Base-by-base conservation (phyloP, 140 eudicot genomes). In the Cichorium intybus region DNA sequence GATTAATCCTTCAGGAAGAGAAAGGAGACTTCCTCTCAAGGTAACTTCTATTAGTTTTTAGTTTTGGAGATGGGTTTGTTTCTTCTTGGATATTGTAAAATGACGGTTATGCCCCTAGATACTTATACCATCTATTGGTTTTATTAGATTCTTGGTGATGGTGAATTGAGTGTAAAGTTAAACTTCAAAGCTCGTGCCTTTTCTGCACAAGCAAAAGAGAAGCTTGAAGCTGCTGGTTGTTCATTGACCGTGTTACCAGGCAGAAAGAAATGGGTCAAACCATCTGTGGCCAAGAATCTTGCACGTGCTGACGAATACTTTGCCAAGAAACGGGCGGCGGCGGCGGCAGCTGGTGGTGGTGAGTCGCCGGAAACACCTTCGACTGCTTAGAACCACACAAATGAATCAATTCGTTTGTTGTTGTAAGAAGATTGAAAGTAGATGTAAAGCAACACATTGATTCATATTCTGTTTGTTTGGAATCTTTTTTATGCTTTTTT, bases 1-100 rank as follows among this genome's bases (percentile, higher is more conserved):
- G 62, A 93, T 93, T 47, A 93, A 93, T 58, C 97, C 99, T 41
- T 93, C 99, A 6, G 99, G 98, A 68, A 88, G 96, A 75, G 98
- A 92, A 70, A 88, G 98, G 70, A 92, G 75, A 64, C 88, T 92
- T 57, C 95, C 95, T 58, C 64, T 92, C 0, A 92, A 92, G 95
- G 98, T 92, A 79, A 14, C 49, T 14, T 43, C 49, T 43, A 43
- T 43, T 14, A n/a, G n/a, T n/a, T n/a, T n/a, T n/a, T n/a, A n/a
- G n/a, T n/a, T n/a, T n/a, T n/a, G n/a, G n/a, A n/a, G n/a, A n/a
- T n/a, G n/a, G n/a, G n/a, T n/a, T n/a, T n/a, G n/a, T n/a, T n/a
- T n/a, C n/a, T 37, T 37, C 46, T 37, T 37, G n/a, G 0, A 37
- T 37, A 0, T 37, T 37, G 26, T 63, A 46, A 63, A 28, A 26